A percentile compares a stretch with the other conserved stretches of the same genome.
phyloP scores from a whole-genome alignment of 352 stramenopile species.

The Stramenopiles sp. region DNA sequence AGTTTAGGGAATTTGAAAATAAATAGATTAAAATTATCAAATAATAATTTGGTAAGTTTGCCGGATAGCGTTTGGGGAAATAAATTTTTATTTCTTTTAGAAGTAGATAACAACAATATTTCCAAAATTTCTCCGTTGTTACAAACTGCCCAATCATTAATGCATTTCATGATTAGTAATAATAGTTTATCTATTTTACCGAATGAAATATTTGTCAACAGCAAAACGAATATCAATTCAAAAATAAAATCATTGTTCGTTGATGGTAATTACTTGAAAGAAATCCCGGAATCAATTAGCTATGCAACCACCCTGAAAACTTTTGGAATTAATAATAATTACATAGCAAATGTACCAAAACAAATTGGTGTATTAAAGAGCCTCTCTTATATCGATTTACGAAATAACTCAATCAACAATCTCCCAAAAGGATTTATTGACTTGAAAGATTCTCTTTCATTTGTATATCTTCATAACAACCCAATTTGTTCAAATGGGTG shows the following conservation, averaged over 20 bases:
- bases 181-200: not conserved
- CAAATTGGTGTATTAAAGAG: not conserved
- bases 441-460: not conserved
- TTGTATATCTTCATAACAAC: not conserved
- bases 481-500: conserved; percentile 8
- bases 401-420: not conserved
- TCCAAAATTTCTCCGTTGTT: not conserved
- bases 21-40: not conserved
- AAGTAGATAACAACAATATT: conserved; percentile 11
- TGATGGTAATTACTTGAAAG: not conserved
- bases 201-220: not conserved
- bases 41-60: not conserved
- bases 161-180: not conserved
- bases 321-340: conserved; percentile 2
- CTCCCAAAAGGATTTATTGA: not conserved
- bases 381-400: not conserved
- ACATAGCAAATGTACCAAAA: not conserved
- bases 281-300: not conserved
- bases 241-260: not conserved
- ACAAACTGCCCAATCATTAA: not conserved
- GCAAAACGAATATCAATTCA: too few species aligned
- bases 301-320: not conserved
- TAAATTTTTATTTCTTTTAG: not conserved
- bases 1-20: not conserved
- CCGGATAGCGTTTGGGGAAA: not conserved